Evolutionary conservation across 2,329 filamentous ascomycete genomes (phyloP).

Genomic region (Aspergillus candidus): DNA sequence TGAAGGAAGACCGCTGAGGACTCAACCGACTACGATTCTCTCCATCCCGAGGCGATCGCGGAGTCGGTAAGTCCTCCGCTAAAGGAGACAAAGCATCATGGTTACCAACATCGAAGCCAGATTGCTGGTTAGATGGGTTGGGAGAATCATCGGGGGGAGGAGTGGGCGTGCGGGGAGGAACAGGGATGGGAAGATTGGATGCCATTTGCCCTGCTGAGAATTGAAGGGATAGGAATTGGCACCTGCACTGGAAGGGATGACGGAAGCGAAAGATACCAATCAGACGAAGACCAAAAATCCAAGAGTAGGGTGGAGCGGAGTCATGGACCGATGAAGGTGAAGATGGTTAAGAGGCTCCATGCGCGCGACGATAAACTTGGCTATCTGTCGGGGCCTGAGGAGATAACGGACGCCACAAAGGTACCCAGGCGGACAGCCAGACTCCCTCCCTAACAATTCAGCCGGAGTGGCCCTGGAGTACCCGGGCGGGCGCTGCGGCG

Average conservation of each 20-base stretch:
- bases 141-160: slow-evolving; percentile 51
- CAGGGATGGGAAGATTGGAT: slow-evolving; percentile 52
- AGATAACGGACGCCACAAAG: neutral
- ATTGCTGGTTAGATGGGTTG: slow-evolving; percentile 15
- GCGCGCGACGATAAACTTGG: neutral
- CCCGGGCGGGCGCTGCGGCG: no score
- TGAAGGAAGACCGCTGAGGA: slow-evolving; percentile 32
- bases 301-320: no score
- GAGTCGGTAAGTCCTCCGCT: slow-evolving; percentile 31
- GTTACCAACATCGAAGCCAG: slow-evolving; percentile 32
- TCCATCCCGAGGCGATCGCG: slow-evolving; percentile 16
- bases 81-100: slow-evolving; percentile 45
- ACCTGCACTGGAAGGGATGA: neutral
- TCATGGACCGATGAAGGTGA: neutral
- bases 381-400: slow-evolving; percentile 9
- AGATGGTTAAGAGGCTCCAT: neutral
- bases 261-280: neutral
- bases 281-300: neutral
- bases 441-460: no score
- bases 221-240: neutral
- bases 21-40: slow-evolving; percentile 24
- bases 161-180: slow-evolving; percentile 59
- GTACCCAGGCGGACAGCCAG: no score
- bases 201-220: slow-evolving; percentile 44
- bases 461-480: no score